phyloP scores from a whole-genome alignment of 805 yeast genomes.

The Grigorovia yakushimaensis region DNA sequence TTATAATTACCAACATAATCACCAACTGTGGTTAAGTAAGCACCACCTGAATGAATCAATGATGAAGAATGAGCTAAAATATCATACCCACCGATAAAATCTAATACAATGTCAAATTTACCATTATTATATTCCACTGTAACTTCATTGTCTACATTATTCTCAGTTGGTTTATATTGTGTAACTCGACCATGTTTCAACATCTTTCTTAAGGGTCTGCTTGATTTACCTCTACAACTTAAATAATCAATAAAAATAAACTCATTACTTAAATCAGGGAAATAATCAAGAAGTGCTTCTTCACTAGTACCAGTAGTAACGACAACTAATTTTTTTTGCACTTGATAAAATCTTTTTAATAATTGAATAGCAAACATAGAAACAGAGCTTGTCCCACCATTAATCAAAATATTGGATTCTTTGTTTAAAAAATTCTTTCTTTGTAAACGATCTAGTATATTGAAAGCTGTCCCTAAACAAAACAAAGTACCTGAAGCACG shows the following conservation, averaged over 20 bases:
- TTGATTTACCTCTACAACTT: constrained; percentile 26
- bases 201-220: constrained; percentile 25
- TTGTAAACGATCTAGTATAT: constrained; percentile 29
- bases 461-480: constrained; percentile 54
- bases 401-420: constrained; percentile 44
- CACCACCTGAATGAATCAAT: constrained; percentile 40
- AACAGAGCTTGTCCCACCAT: constrained; percentile 74
- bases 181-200: constrained; percentile 26
- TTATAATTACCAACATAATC: constrained; percentile 39
- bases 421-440: constrained; percentile 25
- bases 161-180: constrained; percentile 13
- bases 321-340: constrained; percentile 41
- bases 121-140: constrained; percentile 29
- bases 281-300: constrained; percentile 31
- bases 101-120: constrained; percentile 56
- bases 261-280: constrained; percentile 32
- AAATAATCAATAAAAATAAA: constrained; percentile 30
- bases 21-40: constrained; percentile 55
- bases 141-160: constrained; percentile 18
- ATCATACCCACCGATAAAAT: constrained; percentile 59
- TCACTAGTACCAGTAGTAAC: constrained; percentile 49
- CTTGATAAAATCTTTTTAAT: constrained; percentile 41
- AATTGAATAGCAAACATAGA: constrained; percentile 56
- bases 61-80: constrained; percentile 36
- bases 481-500: constrained; percentile 60